Evolutionary conservation across 306 rosid genomes (phyloP).

Genomic region (Calophaca sinica): DNA sequence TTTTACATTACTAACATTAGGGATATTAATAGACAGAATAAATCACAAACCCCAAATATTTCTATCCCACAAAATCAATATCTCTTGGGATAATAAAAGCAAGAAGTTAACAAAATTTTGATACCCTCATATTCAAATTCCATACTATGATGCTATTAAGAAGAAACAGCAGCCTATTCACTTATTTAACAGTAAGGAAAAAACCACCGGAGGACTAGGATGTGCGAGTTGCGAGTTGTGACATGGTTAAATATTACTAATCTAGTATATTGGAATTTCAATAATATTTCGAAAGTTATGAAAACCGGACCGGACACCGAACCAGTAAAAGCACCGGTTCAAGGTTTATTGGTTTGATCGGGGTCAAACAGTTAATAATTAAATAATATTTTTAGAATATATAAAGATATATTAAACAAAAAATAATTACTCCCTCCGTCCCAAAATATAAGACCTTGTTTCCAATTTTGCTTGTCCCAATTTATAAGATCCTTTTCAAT

Average conservation of each 20-base stretch:
- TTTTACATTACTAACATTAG: neutral
- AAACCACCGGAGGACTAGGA: neutral
- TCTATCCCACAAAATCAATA: conserved; percentile 12
- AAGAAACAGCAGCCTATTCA: conserved; percentile 17
- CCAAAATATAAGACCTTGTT: too few relatives aligned
- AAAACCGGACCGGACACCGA: too few relatives aligned
- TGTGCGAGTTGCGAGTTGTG: neutral
- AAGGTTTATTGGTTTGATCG: too few relatives aligned
- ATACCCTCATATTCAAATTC: conserved; percentile 1
- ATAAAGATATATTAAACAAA: too few relatives aligned
- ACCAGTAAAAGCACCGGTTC: too few relatives aligned
- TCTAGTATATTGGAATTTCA: neutral
- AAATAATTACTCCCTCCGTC: too few relatives aligned
- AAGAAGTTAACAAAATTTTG: conserved; percentile 13
- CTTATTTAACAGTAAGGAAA: neutral
- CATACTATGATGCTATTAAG: neutral
- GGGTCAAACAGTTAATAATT: too few relatives aligned
- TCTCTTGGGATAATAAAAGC: conserved; percentile 16
- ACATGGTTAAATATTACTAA: conserved; percentile 6
- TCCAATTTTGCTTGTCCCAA: too few relatives aligned
- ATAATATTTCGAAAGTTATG: too few relatives aligned
- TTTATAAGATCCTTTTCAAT: too few relatives aligned
- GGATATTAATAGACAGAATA: conserved; percentile 1
- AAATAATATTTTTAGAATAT: too few relatives aligned
- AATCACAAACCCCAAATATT: conserved; percentile 1